A percentile compares a stretch with the other conserved stretches of the same genome.
Evolutionary conservation across 2,329 filamentous ascomycete species (phyloP).

Genomic region (Hypocreales sp.): DNA sequence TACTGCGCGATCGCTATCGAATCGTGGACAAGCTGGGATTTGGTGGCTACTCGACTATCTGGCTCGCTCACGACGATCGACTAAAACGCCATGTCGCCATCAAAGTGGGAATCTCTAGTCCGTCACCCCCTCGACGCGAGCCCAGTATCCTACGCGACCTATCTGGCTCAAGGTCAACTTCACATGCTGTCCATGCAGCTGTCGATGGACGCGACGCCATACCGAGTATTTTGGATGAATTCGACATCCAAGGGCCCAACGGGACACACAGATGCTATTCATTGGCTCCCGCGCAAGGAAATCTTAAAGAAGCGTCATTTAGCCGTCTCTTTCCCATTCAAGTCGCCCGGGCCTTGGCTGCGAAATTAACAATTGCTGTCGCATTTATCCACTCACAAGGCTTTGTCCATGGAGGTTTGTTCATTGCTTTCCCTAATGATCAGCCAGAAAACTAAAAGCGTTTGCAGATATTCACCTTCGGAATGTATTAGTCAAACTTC

Average conservation of each 20-base stretch:
- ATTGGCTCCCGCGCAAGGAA: slow-evolving; percentile 1
- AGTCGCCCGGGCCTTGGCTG: slow-evolving; percentile 1
- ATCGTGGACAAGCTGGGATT: slow-evolving; percentile 22
- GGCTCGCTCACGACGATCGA: slow-evolving; percentile 20
- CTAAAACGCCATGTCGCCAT: slow-evolving; percentile 3
- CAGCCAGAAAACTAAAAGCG: too few species aligned
- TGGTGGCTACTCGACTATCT: slow-evolving; percentile 22
- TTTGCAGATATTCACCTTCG: slow-evolving; percentile 12
- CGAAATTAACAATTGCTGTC: slow-evolving; percentile 7
- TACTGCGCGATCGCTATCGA: slow-evolving; percentile 13
- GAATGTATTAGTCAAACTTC: slow-evolving; percentile 7
- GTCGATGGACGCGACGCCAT: neutral
- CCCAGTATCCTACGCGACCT: neutral
- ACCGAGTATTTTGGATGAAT: slow-evolving; percentile 2
- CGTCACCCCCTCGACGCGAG: neutral
- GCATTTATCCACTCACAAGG: slow-evolving; percentile 10
- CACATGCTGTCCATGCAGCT: neutral
- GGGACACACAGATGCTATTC: slow-evolving; percentile 1
- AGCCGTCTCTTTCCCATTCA: slow-evolving; percentile 1
- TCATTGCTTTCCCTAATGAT: too few species aligned
- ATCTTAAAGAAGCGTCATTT: slow-evolving; percentile 1
- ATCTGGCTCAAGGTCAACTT: neutral
- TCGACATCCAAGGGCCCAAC: slow-evolving; percentile 2
- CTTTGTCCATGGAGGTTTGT: slow-evolving; percentile 10
- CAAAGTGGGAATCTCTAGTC: slow-evolving; percentile 2